Evolutionary conservation across 495 filamentous ascomycete genomes (phyloP).

Genomic region (Talaromyces trachyspermus): DNA sequence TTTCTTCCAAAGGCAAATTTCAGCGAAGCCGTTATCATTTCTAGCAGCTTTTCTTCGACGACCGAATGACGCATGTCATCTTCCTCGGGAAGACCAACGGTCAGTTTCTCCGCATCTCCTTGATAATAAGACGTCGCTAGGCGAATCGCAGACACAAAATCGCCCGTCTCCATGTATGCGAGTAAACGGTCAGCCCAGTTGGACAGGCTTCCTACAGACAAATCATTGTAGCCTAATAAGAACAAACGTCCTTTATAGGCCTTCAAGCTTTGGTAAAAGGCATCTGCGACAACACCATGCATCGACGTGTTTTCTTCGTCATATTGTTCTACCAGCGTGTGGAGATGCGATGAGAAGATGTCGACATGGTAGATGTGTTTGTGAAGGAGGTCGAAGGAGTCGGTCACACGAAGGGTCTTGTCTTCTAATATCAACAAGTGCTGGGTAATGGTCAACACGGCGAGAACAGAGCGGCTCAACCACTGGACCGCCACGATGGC

Average conservation of each 20-base stretch:
- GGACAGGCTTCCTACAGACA: slow-evolving; percentile 81
- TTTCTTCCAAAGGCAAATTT: slow-evolving; percentile 78
- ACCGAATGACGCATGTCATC: slow-evolving; percentile 64
- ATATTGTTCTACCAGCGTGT: slow-evolving; percentile 74
- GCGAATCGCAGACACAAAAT: slow-evolving; percentile 83
- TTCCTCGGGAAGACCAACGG: slow-evolving; percentile 88
- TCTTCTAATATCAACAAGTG: slow-evolving; percentile 90
- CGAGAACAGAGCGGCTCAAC: slow-evolving; percentile 89
- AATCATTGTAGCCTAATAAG: slow-evolving; percentile 80
- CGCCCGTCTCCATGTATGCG: slow-evolving; percentile 89
- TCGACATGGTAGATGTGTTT: slow-evolving; percentile 90
- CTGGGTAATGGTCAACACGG: slow-evolving; percentile 87
- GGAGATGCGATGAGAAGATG: slow-evolving; percentile 76
- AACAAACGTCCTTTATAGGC: slow-evolving; percentile 93
- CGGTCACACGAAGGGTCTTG: slow-evolving; percentile 76
- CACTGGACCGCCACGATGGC: slow-evolving; percentile 95
- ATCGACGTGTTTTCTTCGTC: slow-evolving; percentile 83
- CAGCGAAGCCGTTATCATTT: slow-evolving; percentile 90
- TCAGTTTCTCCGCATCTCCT: slow-evolving; percentile 82
- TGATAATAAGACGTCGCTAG: slow-evolving; percentile 88
- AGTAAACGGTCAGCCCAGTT: slow-evolving; percentile 99
- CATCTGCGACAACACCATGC: slow-evolving; percentile 95
- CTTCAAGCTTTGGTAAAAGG: slow-evolving; percentile 95
- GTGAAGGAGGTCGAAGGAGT: slow-evolving; percentile 85
- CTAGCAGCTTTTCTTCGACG: slow-evolving; percentile 80